These are phyloP conservation scores for Terfezia boudieri DNA, from an alignment of 495 filamentous ascomycete genomes.

Conservation along the genomic window DNA sequence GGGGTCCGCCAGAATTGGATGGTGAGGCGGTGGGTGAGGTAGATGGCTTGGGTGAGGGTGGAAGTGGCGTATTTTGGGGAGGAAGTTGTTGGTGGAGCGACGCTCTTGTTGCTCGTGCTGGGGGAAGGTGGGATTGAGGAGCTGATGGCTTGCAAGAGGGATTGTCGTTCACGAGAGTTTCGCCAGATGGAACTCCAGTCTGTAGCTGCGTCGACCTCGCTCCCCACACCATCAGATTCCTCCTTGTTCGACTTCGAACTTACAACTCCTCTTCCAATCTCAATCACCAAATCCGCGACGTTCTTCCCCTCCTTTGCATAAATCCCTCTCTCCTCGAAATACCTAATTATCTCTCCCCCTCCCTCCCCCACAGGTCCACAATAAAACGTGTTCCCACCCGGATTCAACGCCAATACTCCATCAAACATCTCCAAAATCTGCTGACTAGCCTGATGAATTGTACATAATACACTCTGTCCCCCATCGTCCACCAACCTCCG, in stretches of 20 bases:
- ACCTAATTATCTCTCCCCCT: constrained; percentile 36
- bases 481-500: constrained; percentile 48
- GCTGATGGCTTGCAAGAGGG: neutral
- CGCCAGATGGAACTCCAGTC: constrained; percentile 53
- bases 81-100: constrained; percentile 6
- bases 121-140: neutral
- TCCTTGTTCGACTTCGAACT: constrained; percentile 5
- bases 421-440: constrained; percentile 51
- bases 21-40: constrained; percentile 39
- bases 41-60: constrained; percentile 30
- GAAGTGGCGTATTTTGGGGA: constrained; percentile 38
- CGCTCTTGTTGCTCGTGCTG: neutral
- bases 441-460: constrained; percentile 39
- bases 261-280: constrained; percentile 39
- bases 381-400: constrained; percentile 49
- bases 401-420: constrained; percentile 45
- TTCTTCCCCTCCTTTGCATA: constrained; percentile 43
- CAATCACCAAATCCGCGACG: constrained; percentile 68
- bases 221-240: constrained; percentile 29
- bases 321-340: constrained; percentile 40
- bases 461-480: constrained; percentile 55
- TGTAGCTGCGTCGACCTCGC: constrained; percentile 27
- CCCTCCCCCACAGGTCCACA: constrained; percentile 44
- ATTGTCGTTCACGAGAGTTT: constrained; percentile 26
- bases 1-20: constrained; percentile 42